Conservation (phyloP, 345 rosid genomes). For the Ricinus communis region DNA sequence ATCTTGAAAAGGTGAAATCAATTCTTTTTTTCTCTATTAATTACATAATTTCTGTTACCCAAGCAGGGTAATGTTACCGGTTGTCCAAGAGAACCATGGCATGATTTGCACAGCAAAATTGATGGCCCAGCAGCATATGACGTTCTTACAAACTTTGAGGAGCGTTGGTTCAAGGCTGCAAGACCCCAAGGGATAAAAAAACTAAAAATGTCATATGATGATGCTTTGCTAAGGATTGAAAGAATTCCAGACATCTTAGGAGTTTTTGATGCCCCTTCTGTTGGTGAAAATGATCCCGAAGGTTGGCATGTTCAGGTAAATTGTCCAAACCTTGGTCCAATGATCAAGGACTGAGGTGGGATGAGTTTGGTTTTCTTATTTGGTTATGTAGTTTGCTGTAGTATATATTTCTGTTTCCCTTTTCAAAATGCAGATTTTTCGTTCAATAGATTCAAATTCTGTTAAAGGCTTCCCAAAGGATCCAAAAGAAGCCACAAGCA, state of each 20-base stretch:
- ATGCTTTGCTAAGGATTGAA: constrained; percentile 71
- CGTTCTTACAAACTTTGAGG: constrained; percentile 86
- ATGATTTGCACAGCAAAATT: constrained; percentile 86
- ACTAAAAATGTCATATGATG: constrained; percentile 70
- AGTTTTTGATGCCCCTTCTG: constrained; percentile 48
- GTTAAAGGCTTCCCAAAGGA: constrained; percentile 91
- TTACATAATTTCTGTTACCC: background rate
- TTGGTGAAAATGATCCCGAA: constrained; percentile 56
- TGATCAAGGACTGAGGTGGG: constrained; percentile 5
- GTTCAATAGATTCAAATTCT: constrained; percentile 91
- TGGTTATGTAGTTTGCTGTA: background rate
- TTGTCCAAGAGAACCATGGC: constrained; percentile 96
- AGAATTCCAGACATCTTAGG: constrained; percentile 83
- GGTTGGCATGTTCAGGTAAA: constrained; percentile 94
- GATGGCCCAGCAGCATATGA: constrained; percentile 99
- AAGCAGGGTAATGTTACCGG: constrained; percentile 64
- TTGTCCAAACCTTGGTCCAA: constrained; percentile 7
- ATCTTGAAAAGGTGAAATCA: background rate
- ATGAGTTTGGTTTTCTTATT: constrained; percentile 7
- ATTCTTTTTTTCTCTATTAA: constrained; percentile 4
- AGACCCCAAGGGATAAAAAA: constrained; percentile 79
- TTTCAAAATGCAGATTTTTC: constrained; percentile 64
- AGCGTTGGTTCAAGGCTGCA: constrained; percentile 85
- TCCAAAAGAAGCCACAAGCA: constrained; percentile 67
- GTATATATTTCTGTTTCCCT: constrained; percentile 10